Evolutionary conservation across 345 rosid species (phyloP).

Genomic region (Hirschfeldia incana): DNA sequence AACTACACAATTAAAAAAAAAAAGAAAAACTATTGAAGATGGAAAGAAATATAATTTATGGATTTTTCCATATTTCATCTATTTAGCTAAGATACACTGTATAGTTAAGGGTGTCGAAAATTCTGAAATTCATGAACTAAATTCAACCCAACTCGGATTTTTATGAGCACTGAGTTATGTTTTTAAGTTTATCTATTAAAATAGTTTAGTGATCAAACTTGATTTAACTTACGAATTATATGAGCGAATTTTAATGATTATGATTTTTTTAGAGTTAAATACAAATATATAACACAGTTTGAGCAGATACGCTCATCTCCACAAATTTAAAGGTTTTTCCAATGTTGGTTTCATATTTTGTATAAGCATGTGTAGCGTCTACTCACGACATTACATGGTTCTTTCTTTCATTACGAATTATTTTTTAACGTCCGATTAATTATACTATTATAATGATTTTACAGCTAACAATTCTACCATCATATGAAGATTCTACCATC

Average conservation of each 20-base stretch:
- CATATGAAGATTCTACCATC: too few relatives aligned
- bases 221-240: neutral
- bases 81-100: too few relatives aligned
- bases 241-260: too few relatives aligned
- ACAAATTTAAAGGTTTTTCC: neutral
- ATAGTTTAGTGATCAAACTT: neutral
- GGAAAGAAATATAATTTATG: neutral
- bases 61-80: neutral
- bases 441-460: too few relatives aligned
- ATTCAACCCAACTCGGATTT: too few relatives aligned
- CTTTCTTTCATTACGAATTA: neutral
- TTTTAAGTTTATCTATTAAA: too few relatives aligned
- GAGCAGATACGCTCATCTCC: neutral
- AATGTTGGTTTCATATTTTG: neutral
- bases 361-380: neutral
- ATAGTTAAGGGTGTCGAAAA: neutral
- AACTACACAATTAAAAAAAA: neutral
- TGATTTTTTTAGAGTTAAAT: neutral
- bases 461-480: too few relatives aligned
- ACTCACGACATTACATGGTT: neutral
- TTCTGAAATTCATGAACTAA: too few relatives aligned
- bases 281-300: neutral
- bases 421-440: too few relatives aligned
- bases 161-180: neutral
- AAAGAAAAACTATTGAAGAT: neutral